Base-by-base conservation (phyloP, 345 rosid genomes). In the Abelmoschus esculentus region DNA sequence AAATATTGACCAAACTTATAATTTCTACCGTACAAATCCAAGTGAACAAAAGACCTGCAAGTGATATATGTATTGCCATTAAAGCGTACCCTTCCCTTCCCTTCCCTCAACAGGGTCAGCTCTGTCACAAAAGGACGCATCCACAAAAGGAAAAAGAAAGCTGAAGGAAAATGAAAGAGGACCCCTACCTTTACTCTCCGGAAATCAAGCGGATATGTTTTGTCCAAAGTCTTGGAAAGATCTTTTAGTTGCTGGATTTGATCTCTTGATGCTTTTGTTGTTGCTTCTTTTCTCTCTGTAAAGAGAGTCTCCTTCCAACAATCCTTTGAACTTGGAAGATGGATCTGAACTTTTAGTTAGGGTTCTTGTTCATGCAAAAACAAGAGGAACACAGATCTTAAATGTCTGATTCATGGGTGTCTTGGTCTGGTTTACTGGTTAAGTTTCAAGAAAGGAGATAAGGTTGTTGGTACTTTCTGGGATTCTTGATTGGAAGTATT, bases 271-370 rank as follows among this genome's bases (percentile, higher is more conserved):
- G 26, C 26, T 22, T 22, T 22, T 22, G 26, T 22, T 22, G 26
- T 32, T 32, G 36, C 36, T 32, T 32, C 36, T 5, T 32, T 32
- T 32, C 5, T 32, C 36, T 32, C 36, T 32, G 36, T 32, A 32
- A 32, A 32, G 3, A 32, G 36, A 32, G 36, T 32, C 4, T 32
- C 36, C 36, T 32, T 32, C 36, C 3, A 32, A 32, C 36, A 32
- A 32, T 32, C 36, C 36, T 32, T 32, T 32, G 36, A 32, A 5
- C 5, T 32, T 32, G 36, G 4, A 31, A 63, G 66, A 44, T 66
- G 76, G 79, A 76, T 83, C 83, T 77, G 73, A 54, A 58, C 44
- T 69, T 66, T 73, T 76, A 68, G 66, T 58, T 78, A 74, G 80
- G 79, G 77, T 62, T 83, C 71, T 32, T 53, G 17, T 72, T 57